Evolutionary conservation across 2,329 filamentous ascomycete genomes (phyloP).

Genomic region (Macrophomina pseudophaseolina): DNA sequence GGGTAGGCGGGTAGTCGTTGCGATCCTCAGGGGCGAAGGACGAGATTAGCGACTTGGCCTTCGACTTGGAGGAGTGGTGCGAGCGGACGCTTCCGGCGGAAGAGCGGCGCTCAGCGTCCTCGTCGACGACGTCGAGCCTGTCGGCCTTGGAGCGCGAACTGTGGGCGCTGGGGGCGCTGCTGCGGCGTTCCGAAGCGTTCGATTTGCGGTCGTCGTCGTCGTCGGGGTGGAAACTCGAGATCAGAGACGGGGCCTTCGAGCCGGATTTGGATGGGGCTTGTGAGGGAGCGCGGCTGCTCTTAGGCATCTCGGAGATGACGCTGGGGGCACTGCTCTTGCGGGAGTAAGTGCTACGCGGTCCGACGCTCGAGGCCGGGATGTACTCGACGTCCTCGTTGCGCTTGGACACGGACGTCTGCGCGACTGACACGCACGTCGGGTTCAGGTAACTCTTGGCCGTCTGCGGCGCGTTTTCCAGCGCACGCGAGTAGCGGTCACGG

Average conservation of each 20-base stretch:
- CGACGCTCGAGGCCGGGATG: conserved; percentile 35
- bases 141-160: conserved; percentile 10
- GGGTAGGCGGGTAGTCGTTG: conserved; percentile 30
- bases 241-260: conserved; percentile 31
- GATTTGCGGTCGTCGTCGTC: conserved; percentile 32
- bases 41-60: conserved; percentile 42
- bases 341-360: conserved; percentile 16
- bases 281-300: conserved; percentile 9
- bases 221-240: conserved; percentile 45
- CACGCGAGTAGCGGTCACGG: conserved; percentile 21
- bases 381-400: conserved; percentile 42
- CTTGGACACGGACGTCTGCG: conserved; percentile 35
- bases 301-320: conserved; percentile 28
- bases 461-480: conserved; percentile 22
- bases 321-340: conserved; percentile 24
- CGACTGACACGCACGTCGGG: conserved; percentile 37
- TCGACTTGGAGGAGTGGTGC: conserved; percentile 42
- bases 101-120: conserved; percentile 30
- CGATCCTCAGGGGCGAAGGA: conserved; percentile 41
- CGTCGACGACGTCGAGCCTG: background rate
- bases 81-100: conserved; percentile 41
- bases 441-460: conserved; percentile 29
- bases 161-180: conserved; percentile 22
- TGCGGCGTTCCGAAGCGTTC: conserved; percentile 17
- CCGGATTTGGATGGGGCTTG: conserved; percentile 10